Percentiles rank a stretch among this genome's conserved stretches.
Conservation (phyloP, 768 basidiomycete genomes). For the Vararia minispora region DNA sequence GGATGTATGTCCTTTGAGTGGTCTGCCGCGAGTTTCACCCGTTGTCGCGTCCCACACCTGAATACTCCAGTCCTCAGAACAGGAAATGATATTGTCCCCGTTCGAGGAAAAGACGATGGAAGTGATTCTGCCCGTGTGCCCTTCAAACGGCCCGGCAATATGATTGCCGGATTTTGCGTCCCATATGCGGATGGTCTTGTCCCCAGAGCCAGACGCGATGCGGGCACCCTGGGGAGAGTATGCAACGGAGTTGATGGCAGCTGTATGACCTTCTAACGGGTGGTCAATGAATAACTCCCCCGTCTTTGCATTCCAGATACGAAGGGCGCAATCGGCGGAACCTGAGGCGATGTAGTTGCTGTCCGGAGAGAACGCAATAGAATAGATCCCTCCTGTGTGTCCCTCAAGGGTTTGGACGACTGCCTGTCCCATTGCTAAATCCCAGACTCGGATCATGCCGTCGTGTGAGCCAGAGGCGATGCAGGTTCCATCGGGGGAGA, state of each 20-base stretch:
- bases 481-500: constrained; percentile 9
- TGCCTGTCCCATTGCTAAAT: constrained; percentile 20
- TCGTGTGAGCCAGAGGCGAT: constrained; percentile 25
- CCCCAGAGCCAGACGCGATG: neutral
- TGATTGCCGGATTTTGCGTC: neutral
- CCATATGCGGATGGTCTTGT: neutral
- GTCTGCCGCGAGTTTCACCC: no score
- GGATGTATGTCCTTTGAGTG: neutral
- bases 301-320: constrained; percentile 6
- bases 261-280: neutral
- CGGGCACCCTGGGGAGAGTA: neutral
- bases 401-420: constrained; percentile 28
- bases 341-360: constrained; percentile 1
- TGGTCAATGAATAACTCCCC: neutral
- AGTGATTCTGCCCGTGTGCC: neutral
- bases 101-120: constrained; percentile 29
- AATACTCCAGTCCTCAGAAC: constrained; percentile 20
- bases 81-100: constrained; percentile 30
- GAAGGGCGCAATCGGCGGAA: constrained; percentile 1
- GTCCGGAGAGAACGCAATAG: constrained; percentile 35
- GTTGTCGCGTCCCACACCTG: constrained; percentile 1
- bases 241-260: neutral
- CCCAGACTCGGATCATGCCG: constrained; percentile 39
- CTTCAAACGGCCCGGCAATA: neutral
- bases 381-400: constrained; percentile 39